Evolutionary conservation across 208 protist species (phyloP).

Genomic region (Leishmania tarentolae): DNA sequence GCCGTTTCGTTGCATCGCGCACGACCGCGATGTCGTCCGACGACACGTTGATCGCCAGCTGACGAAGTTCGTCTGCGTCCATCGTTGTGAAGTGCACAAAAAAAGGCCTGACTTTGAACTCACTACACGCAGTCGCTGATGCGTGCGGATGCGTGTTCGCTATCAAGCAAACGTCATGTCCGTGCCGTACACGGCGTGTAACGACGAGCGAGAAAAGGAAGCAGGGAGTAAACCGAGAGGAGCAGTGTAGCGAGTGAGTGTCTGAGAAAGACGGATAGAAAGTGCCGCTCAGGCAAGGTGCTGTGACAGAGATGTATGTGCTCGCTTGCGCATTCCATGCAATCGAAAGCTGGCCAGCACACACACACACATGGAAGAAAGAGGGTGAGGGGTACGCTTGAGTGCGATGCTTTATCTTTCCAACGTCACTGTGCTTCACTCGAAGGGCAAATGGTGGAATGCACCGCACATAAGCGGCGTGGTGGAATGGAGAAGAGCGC

Average conservation of each 20-base stretch:
- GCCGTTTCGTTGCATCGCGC: slow-evolving; percentile 28
- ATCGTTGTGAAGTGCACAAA: slow-evolving; percentile 14
- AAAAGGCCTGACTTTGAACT: background rate
- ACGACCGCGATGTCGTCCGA: slow-evolving; percentile 40
- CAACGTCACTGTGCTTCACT: background rate
- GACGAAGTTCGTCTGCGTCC: slow-evolving; percentile 26
- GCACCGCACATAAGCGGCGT: background rate
- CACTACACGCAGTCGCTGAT: background rate
- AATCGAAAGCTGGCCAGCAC: background rate
- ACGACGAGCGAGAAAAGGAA: background rate
- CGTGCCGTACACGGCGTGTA: background rate
- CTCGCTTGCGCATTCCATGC: background rate
- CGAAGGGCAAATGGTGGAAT: background rate
- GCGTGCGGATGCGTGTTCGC: background rate
- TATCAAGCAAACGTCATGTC: background rate
- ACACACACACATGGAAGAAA: background rate
- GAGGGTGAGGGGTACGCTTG: background rate
- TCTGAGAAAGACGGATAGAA: background rate
- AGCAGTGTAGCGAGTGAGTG: background rate
- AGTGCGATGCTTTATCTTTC: background rate
- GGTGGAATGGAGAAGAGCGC: background rate
- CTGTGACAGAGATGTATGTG: background rate
- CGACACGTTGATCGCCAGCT: slow-evolving; percentile 37
- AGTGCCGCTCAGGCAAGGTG: background rate
- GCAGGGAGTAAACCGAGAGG: background rate